These are phyloP conservation scores for Bidens hawaiensis DNA, from an alignment of 140 eudicot genomes.

Conservation along the genomic window DNA sequence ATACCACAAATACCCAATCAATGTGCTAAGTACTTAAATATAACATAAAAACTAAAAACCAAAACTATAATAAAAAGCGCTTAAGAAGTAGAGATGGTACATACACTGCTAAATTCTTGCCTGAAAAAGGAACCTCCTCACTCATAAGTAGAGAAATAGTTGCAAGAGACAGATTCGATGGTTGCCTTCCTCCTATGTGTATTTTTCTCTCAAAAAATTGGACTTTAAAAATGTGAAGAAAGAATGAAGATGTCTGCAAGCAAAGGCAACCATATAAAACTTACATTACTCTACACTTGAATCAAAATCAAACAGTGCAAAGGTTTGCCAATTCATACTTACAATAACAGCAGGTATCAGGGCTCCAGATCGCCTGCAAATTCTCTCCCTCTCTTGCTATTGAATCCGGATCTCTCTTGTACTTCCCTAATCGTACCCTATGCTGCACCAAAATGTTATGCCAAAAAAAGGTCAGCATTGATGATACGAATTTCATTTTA, in stretches of 20 bases:
- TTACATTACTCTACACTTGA: slow-evolving; percentile 9
- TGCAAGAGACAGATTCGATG: slow-evolving; percentile 67
- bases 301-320: slow-evolving; percentile 17
- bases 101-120: slow-evolving; percentile 56
- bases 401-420: slow-evolving; percentile 66
- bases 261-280: slow-evolving; percentile 8
- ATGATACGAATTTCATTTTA: slow-evolving; percentile 2
- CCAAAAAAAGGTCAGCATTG: slow-evolving; percentile 6
- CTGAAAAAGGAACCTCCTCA: slow-evolving; percentile 79
- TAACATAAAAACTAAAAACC: slow-evolving; percentile 2
- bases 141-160: slow-evolving; percentile 69
- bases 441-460: slow-evolving; percentile 56
- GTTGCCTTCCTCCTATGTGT: slow-evolving; percentile 90
- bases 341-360: slow-evolving; percentile 85
- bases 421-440: slow-evolving; percentile 93
- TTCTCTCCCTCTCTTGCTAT: slow-evolving; percentile 76
- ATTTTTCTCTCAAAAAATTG: slow-evolving; percentile 71
- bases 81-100: slow-evolving; percentile 26
- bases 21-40: slow-evolving; percentile 1
- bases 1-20: slow-evolving; percentile 6
- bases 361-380: slow-evolving; percentile 89
- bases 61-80: slow-evolving; percentile 3
- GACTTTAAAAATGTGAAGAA: slow-evolving; percentile 82
- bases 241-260: slow-evolving; percentile 87
- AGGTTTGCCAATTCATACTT: slow-evolving; percentile 35